Conservation (phyloP, 2,329 filamentous ascomycete species). For the Scorias spongiosa region DNA sequence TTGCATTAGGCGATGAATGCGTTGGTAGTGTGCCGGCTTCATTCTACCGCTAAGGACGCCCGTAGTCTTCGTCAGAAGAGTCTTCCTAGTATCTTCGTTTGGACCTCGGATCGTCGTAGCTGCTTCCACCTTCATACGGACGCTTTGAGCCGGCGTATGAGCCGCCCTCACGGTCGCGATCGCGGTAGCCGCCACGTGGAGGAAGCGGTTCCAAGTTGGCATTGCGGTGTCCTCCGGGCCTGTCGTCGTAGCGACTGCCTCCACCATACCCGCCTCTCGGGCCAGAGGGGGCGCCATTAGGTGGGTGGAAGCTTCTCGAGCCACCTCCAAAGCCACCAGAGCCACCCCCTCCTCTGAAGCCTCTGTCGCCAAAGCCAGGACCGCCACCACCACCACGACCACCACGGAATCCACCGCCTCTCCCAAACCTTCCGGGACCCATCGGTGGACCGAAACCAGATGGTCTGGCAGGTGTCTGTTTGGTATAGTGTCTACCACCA, state of each 20-base stretch:
- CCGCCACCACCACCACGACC: conserved; percentile 15
- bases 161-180: conserved; percentile 28
- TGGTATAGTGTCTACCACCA: conserved; percentile 85
- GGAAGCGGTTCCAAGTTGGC: conserved; percentile 77
- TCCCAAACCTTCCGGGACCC: conserved; percentile 41
- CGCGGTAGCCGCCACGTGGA: conserved; percentile 43
- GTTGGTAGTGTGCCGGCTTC: too few relatives aligned
- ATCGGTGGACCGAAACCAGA: conserved; percentile 40
- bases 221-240: conserved; percentile 31
- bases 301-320: conserved; percentile 27
- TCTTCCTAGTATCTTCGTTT: conserved; percentile 40
- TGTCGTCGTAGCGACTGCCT: conserved; percentile 17
- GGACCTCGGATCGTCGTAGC: conserved; percentile 58
- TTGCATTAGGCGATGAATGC: too few relatives aligned
- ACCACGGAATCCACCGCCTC: conserved; percentile 30
- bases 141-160: conserved; percentile 40
- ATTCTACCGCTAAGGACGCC: too few relatives aligned
- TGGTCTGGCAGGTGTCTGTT: conserved; percentile 52
- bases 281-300: conserved; percentile 34
- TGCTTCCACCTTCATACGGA: conserved; percentile 45
- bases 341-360: conserved; percentile 8
- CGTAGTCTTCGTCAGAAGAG: too few relatives aligned
- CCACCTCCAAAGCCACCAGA: conserved; percentile 34
- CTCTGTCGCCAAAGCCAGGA: conserved; percentile 25
- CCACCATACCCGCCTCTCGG: conserved; percentile 25